A percentile compares a stretch with the other conserved stretches of the same genome.
phyloP scores from a whole-genome alignment of 2,329 filamentous ascomycete genomes.

The Aspergillus japonicus region DNA sequence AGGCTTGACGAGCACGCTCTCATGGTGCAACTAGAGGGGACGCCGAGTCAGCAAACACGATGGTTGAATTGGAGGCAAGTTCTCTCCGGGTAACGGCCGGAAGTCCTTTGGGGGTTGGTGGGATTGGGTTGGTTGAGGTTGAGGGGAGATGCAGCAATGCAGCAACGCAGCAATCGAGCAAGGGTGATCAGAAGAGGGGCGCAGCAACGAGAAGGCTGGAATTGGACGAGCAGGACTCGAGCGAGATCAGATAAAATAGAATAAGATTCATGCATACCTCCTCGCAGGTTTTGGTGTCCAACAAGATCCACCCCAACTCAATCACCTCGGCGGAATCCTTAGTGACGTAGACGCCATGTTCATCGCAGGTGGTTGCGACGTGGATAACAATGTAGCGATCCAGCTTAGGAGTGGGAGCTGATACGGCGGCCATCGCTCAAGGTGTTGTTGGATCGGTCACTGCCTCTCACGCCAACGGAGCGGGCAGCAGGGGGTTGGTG shows the following conservation, averaged over 20 bases:
- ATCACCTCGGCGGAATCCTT: slow-evolving; percentile 99
- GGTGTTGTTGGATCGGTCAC: slow-evolving; percentile 11
- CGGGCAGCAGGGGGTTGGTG: slow-evolving; percentile 23
- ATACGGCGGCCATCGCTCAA: slow-evolving; percentile 45
- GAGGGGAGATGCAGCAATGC: neutral
- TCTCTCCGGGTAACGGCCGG: neutral
- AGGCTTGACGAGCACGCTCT: slow-evolving; percentile 95
- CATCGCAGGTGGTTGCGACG: slow-evolving; percentile 97
- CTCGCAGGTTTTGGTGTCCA: slow-evolving; percentile 86
- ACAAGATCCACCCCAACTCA: slow-evolving; percentile 95
- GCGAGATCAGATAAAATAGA: slow-evolving; percentile 1
- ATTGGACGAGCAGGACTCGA: slow-evolving; percentile 2
- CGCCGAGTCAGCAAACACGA: slow-evolving; percentile 23
- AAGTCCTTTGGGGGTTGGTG: neutral
- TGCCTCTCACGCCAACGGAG: slow-evolving; percentile 27
- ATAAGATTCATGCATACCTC: slow-evolving; percentile 63
- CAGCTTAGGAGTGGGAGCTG: slow-evolving; percentile 65
- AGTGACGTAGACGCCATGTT: slow-evolving; percentile 98
- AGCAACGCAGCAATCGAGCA: neutral
- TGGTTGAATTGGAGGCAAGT: neutral
- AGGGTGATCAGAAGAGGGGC: neutral
- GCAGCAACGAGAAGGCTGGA: neutral
- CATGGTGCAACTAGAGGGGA: slow-evolving; percentile 72
- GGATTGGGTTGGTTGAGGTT: neutral
- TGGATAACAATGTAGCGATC: slow-evolving; percentile 98